Evolutionary conservation across 176 grass and related monocot genomes (phyloP).

Genomic region (Elaeis guineensis): DNA sequence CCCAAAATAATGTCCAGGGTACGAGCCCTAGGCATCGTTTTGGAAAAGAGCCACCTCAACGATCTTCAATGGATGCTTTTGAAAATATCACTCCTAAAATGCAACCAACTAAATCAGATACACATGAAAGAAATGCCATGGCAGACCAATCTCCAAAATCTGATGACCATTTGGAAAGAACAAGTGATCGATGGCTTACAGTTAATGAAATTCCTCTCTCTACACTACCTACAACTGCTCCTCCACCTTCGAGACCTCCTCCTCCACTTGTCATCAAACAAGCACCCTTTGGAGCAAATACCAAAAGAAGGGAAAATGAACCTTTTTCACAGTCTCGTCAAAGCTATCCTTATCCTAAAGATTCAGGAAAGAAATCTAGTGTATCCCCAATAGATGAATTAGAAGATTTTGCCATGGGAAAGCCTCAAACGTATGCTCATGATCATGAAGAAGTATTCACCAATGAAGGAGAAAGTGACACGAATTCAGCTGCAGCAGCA

Average conservation of each 20-base stretch:
- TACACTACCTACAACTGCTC: conserved; percentile 71
- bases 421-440: conserved; percentile 40
- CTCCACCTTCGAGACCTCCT: conserved; percentile 71
- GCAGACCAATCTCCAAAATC: conserved; percentile 52
- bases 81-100: conserved; percentile 31
- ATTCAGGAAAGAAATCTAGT: conserved; percentile 35
- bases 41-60: conserved; percentile 32
- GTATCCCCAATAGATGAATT: conserved; percentile 58
- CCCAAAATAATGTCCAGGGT: conserved; percentile 23
- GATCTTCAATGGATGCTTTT: conserved; percentile 44
- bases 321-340: conserved; percentile 25
- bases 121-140: conserved; percentile 28
- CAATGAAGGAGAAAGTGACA: conserved; percentile 55
- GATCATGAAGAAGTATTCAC: conserved; percentile 35
- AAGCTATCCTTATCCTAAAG: conserved; percentile 38
- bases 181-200: conserved; percentile 84
- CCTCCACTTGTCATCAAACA: conserved; percentile 47
- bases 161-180: conserved; percentile 41
- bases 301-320: conserved; percentile 30
- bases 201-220: conserved; percentile 95
- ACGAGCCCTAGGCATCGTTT: conserved; percentile 38
- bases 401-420: conserved; percentile 53
- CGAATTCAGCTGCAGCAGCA: conserved; percentile 16
- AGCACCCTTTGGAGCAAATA: conserved; percentile 18
- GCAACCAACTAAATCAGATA: conserved; percentile 47